These are phyloP conservation scores for Trametes gibbosa DNA, from an alignment of 768 basidiomycete species.

Conservation along the genomic window DNA sequence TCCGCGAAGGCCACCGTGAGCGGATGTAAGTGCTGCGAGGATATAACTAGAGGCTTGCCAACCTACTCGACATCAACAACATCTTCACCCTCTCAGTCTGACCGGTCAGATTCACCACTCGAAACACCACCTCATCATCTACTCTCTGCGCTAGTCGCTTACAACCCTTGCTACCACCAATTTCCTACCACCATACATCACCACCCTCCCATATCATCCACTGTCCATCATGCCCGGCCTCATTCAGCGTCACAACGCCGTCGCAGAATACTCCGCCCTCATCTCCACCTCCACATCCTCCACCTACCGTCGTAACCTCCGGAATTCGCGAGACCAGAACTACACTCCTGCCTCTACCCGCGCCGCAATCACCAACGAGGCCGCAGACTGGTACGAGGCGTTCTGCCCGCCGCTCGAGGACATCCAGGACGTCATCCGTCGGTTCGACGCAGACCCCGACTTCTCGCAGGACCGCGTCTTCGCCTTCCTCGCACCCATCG, in stretches of 20 bases:
- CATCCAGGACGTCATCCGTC: conserved; percentile 12
- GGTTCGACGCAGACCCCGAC: conserved; percentile 8
- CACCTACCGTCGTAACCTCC: neutral
- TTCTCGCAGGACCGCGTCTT: conserved; percentile 14
- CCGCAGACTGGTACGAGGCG: conserved; percentile 13
- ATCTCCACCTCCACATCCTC: conserved; percentile 8
- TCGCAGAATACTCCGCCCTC: conserved; percentile 4
- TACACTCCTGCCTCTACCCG: neutral
- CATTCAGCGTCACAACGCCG: conserved; percentile 12
- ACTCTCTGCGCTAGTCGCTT: neutral
- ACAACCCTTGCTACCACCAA: neutral
- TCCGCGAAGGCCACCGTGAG: neutral
- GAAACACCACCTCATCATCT: neutral
- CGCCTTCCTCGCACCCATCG: conserved; percentile 12
- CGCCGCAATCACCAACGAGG: conserved; percentile 3
- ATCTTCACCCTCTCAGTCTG: neutral
- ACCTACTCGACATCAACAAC: neutral
- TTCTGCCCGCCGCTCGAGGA: conserved; percentile 11
- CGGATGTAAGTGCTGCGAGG: neutral
- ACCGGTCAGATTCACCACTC: conserved; percentile 4
- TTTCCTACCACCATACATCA: neutral
- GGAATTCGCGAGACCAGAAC: neutral
- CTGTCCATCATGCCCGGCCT: conserved; percentile 9
- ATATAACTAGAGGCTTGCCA: neutral
- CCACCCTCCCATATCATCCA: neutral